Evolutionary conservation across 1,284 basidiomycete species (phyloP).

Genomic region (Sporisorium exsertum): DNA sequence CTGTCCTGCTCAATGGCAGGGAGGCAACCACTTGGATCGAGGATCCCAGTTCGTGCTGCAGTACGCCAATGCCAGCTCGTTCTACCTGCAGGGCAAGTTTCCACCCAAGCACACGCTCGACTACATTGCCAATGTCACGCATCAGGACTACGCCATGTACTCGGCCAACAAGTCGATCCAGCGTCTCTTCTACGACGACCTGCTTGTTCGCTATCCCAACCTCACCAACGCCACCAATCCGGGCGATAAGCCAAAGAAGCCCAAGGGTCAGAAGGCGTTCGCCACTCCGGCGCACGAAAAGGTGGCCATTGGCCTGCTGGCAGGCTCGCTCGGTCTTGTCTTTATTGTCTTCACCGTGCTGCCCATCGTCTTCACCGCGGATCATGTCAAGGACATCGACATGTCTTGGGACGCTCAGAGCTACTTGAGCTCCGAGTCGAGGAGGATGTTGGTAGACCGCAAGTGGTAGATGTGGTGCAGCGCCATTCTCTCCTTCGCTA

Average conservation of each 20-base stretch:
- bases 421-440: conserved; percentile 47
- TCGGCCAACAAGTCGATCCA: conserved; percentile 42
- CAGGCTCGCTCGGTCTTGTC: conserved; percentile 47
- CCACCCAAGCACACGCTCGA: conserved; percentile 48
- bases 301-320: conserved; percentile 57
- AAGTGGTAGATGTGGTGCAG: conserved; percentile 31
- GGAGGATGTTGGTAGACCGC: conserved; percentile 49
- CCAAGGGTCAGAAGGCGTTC: conserved; percentile 51
- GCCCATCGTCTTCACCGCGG: conserved; percentile 60
- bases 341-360: conserved; percentile 55
- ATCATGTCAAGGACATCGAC: conserved; percentile 43
- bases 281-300: conserved; percentile 63
- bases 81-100: conserved; percentile 42
- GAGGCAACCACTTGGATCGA: conserved; percentile 60
- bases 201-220: conserved; percentile 39
- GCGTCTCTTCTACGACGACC: conserved; percentile 47
- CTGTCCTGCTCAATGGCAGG: conserved; percentile 59
- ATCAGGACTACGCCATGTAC: conserved; percentile 59
- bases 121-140: conserved; percentile 50
- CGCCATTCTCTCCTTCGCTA: not conserved
- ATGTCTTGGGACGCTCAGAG: conserved; percentile 42
- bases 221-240: conserved; percentile 52
- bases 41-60: conserved; percentile 49
- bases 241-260: conserved; percentile 42
- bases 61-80: conserved; percentile 37